Conservation (phyloP, 2,329 filamentous ascomycete genomes). For the Venturia aucupariae region DNA sequence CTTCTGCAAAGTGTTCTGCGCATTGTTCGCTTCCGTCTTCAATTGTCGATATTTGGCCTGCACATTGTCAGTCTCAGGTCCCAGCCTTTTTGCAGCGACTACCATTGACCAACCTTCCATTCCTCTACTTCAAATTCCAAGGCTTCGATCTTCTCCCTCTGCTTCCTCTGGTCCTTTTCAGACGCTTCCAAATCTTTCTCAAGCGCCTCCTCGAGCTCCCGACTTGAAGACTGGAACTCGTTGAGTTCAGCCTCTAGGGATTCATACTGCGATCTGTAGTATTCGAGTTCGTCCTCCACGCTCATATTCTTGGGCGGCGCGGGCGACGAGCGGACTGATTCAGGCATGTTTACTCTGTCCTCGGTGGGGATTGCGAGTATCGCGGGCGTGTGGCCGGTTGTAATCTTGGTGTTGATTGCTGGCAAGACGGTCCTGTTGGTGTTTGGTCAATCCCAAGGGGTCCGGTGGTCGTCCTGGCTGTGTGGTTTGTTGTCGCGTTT, state of each 20-base stretch:
- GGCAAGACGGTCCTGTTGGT: background rate
- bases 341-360: constrained; percentile 7
- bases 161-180: constrained; percentile 78
- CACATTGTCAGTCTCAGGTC: constrained; percentile 11
- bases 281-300: constrained; percentile 68
- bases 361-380: background rate
- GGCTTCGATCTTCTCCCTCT: constrained; percentile 80
- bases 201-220: constrained; percentile 86
- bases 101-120: constrained; percentile 71
- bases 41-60: constrained; percentile 94
- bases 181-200: constrained; percentile 94
- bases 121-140: constrained; percentile 87
- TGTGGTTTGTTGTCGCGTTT: background rate
- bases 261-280: constrained; percentile 96
- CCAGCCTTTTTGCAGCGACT: background rate
- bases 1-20: constrained; percentile 82
- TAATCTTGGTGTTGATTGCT: background rate
- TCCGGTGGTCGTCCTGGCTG: constrained; percentile 1
- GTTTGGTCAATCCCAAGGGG: background rate
- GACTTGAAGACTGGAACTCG: constrained; percentile 89
- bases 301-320: constrained; percentile 17
- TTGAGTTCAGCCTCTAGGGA: constrained; percentile 81
- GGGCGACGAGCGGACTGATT: constrained; percentile 10
- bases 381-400: background rate
- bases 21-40: constrained; percentile 75